phyloP scores from a whole-genome alignment of 495 filamentous ascomycete genomes.

The Penicillium salamii region DNA sequence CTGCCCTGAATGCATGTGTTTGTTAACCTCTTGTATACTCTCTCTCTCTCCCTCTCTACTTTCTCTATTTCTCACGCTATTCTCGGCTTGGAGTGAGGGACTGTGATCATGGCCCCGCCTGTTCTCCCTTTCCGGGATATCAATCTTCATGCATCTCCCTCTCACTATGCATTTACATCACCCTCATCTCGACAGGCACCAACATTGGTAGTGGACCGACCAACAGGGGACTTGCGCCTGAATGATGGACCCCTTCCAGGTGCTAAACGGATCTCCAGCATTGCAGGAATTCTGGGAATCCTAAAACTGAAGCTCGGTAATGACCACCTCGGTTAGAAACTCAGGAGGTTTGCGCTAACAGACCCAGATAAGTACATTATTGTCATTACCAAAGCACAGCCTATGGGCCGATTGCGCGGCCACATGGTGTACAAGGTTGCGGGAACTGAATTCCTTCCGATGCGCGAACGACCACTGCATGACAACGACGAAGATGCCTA shows the following conservation, averaged over 20 bases:
- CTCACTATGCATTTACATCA: conserved; percentile 94
- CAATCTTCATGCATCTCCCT: conserved; percentile 86
- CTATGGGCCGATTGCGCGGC: conserved; percentile 84
- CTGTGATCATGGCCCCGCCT: conserved; percentile 46
- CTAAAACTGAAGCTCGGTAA: conserved; percentile 86
- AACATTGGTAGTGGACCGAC: conserved; percentile 82
- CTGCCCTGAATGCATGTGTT: conserved; percentile 27
- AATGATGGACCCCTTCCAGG: conserved; percentile 71
- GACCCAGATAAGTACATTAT: conserved; percentile 89
- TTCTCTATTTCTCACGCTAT: no score
- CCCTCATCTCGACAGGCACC: conserved; percentile 88
- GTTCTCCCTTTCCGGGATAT: conserved; percentile 89
- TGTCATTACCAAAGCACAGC: conserved; percentile 89
- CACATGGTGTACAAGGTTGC: conserved; percentile 92
- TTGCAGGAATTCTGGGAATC: conserved; percentile 90
- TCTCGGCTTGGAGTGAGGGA: conserved; percentile 1
- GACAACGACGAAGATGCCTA: conserved; percentile 93
- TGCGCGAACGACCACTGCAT: conserved; percentile 86
- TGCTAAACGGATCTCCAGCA: conserved; percentile 83
- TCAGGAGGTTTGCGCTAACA: conserved; percentile 13
- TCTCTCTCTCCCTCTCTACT: no score
- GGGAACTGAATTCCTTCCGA: conserved; percentile 87
- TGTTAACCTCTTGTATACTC: no score
- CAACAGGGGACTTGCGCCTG: conserved; percentile 86
- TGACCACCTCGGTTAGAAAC: not conserved